Base-by-base conservation (phyloP, 2,329 filamentous ascomycete genomes). In the Zalaria sp. region DNA sequence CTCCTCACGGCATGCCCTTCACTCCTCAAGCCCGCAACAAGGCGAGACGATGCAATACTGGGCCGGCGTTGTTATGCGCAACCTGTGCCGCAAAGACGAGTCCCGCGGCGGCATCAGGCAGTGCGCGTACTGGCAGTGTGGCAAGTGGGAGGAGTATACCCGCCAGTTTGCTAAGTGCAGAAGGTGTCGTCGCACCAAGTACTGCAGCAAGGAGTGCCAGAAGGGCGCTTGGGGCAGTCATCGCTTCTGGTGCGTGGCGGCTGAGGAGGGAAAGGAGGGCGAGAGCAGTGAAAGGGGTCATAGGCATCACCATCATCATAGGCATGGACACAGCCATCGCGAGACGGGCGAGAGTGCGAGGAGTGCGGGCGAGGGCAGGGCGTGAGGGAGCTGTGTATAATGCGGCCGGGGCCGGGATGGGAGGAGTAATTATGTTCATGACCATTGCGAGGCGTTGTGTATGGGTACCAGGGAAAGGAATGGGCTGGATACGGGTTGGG, bases 171-270 rank as follows among this genome's bases (percentile, higher is more conserved):
- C 91, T 52, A 98, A 98, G 66, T 98, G 91, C 66, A 81, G 91
- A 50, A 81, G 91, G 49, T 98, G 91, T 66, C 79, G 91, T 52
- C 79, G 91, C 50, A 98, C 91, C 47, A 98, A 98, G 63, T 95
- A 95, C 68, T 98, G 91, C 78, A 95, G 88, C 74, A 98, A 98
- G 65, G 91, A 98, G 63, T 98, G 91, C 64, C 91, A 98, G 66
- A 96, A 96, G 71, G 93, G 85, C 53, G 93, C 91, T 6, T 98
- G 91, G 91, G 87, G 91, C 27, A 96, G 87, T 64, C 91, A 98
- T 60, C 80, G 91, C 46, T 93, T 96, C 65, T 98, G 91, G 91
- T 98, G 91, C 60, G 81, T 91, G 44, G 80, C 81, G 45, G 83
- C 83, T 10, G 72, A 73, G 42, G 54, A 57, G 35, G 52, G 63